Conservation (phyloP, 306 rosid genomes). For the Vachellia pachyceras region DNA sequence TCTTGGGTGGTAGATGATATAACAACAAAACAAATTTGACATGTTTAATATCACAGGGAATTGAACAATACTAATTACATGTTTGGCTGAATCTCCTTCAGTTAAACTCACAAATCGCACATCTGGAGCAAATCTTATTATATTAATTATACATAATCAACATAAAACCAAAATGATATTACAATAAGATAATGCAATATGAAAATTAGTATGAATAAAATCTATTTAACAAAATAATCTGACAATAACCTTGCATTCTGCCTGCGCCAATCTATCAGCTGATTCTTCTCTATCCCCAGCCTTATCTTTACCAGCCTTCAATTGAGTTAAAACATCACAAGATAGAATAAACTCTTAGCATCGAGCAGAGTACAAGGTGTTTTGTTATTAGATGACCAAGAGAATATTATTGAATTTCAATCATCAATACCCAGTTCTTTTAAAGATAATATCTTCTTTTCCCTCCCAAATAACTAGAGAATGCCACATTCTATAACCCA, state of each 20-base stretch:
- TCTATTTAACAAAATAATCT: slow-evolving; percentile 32
- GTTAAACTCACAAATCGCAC: slow-evolving; percentile 31
- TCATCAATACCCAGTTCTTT: slow-evolving; percentile 17
- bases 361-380: slow-evolving; percentile 19
- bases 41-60: slow-evolving; percentile 6
- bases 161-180: slow-evolving; percentile 20
- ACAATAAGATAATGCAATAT: slow-evolving; percentile 22
- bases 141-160: slow-evolving; percentile 12
- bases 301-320: slow-evolving; percentile 66
- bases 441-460: neutral
- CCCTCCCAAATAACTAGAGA: slow-evolving; percentile 17
- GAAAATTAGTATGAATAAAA: slow-evolving; percentile 24
- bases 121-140: slow-evolving; percentile 13
- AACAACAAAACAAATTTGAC: slow-evolving; percentile 22
- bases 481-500: slow-evolving; percentile 11
- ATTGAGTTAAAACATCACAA: slow-evolving; percentile 27
- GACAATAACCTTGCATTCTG: slow-evolving; percentile 89
- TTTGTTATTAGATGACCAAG: slow-evolving; percentile 6
- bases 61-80: slow-evolving; percentile 22
- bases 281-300: slow-evolving; percentile 61
- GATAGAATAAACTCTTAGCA: slow-evolving; percentile 30
- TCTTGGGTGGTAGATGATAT: neutral
- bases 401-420: slow-evolving; percentile 28
- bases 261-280: slow-evolving; percentile 54
- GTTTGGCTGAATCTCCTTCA: slow-evolving; percentile 22